Conservation (phyloP, 805 yeast species). For the Saccharomyces cerevisiae region DNA sequence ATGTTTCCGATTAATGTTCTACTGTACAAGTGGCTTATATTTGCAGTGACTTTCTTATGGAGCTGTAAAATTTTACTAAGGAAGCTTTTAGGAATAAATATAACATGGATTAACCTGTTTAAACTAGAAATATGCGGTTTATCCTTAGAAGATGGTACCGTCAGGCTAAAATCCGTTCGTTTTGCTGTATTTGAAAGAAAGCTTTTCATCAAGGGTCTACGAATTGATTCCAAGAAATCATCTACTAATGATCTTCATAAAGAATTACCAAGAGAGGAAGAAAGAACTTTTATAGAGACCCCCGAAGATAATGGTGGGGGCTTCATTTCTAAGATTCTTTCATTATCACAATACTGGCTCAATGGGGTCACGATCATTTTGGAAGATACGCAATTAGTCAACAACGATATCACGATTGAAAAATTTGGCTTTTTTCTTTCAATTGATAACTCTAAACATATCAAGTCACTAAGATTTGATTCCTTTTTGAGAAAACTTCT, state of each 20-base stretch:
- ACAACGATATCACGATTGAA: background rate
- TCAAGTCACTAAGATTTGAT: background rate
- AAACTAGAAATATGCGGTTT: background rate
- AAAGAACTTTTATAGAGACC: background rate
- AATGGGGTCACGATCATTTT: background rate
- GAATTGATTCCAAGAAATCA: background rate
- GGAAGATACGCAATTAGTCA: background rate
- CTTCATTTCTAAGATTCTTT: background rate
- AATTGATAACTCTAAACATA: background rate
- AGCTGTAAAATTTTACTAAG: background rate
- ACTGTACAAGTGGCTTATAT: background rate
- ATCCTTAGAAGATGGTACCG: background rate
- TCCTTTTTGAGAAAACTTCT: conserved; percentile 4
- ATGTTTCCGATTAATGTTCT: background rate
- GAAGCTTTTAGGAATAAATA: background rate
- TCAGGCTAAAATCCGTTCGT: background rate
- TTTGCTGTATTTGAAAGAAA: background rate
- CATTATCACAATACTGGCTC: background rate
- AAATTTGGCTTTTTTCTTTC: background rate
- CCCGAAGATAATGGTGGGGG: background rate
- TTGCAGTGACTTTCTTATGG: background rate
- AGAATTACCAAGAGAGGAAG: background rate
- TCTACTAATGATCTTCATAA: background rate
- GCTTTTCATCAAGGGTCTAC: background rate
- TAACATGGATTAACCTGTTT: background rate